Evolutionary conservation across 306 rosid species (phyloP), one percentile per base, ranked within the genome.

Genomic region (Clitoria ternatea): DNA sequence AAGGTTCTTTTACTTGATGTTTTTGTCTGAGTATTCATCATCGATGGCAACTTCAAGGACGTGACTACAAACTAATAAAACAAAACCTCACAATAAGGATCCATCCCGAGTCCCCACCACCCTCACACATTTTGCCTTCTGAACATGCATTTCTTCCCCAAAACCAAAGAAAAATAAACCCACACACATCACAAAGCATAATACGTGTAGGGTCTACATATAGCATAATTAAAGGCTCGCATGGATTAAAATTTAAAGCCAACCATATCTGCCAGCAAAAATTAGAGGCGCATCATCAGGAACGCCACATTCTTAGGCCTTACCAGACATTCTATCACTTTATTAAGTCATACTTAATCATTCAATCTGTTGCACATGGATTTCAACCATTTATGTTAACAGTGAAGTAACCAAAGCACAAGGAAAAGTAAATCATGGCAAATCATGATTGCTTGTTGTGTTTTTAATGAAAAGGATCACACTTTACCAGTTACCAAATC

Each of bases 251-350:
- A 45, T 14, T 35, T 32, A 48, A 48, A 66, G 61, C 47, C 12
- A 49, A 15, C 37, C 32, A 61, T 24, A 7, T 26, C 47, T 8
- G 70, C 62, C 62, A 49, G 36, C 78, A 76, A 59, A 57, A 26
- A 68, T 76, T 47, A 68, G 26, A 60, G 80, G 75, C 80, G 70
- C 67, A 43, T 57, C 55, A 60, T 76, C 18, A 76, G 80, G 69
- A 60, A 13, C 18, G 23, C 45, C 10, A 69, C 29, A 3, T 53
- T 69, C 50, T 39, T 57, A 0, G 32, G 33, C 33, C 32, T 0
- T 12, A 39, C 24, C 64, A 37, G 22, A 39, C 22, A 50, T 14
- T 19, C 45, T 56, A 45, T 0, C 3, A 56, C 69, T 66, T 27
- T 44, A 45, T 22, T 45, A 39, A 43, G 61, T 45, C 69, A 57